Percentiles rank a stretch among this genome's conserved stretches.
Conservation (phyloP, 768 basidiomycete genomes). For the Trametes cubensis region DNA sequence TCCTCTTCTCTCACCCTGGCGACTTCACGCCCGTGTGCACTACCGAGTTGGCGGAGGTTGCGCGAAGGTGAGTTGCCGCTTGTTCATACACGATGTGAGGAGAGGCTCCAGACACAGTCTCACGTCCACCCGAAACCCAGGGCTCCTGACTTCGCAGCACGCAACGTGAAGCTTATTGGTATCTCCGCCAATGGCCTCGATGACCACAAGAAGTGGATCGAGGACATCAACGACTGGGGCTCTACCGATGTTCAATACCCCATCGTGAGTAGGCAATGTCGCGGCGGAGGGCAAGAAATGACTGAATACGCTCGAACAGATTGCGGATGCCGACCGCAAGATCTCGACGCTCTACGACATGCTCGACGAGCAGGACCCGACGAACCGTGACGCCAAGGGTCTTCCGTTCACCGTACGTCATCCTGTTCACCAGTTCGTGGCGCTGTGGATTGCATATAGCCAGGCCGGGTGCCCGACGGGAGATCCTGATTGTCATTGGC, state of each 20-base stretch:
- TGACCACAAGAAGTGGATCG: conserved; percentile 85
- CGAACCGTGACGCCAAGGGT: conserved; percentile 83
- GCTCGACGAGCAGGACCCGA: conserved; percentile 94
- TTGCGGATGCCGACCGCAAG: conserved; percentile 88
- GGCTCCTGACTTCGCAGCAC: conserved; percentile 78
- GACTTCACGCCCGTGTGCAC: conserved; percentile 95
- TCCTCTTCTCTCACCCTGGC: conserved; percentile 94
- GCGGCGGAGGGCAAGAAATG: background rate
- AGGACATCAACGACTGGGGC: conserved; percentile 86
- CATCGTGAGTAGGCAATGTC: conserved; percentile 58
- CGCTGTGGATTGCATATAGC: background rate
- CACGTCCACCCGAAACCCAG: conserved; percentile 32
- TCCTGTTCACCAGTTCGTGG: no score
- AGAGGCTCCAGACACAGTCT: background rate
- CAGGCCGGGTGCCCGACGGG: background rate
- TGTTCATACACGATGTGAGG: background rate
- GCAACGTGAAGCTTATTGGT: conserved; percentile 92
- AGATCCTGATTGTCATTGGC: no score
- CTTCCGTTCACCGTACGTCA: conserved; percentile 83
- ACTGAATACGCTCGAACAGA: conserved; percentile 46
- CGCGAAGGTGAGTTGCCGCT: conserved; percentile 51
- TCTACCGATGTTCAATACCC: conserved; percentile 86
- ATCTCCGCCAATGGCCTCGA: conserved; percentile 89
- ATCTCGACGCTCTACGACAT: conserved; percentile 91
- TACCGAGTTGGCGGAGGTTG: conserved; percentile 96